These are phyloP conservation scores for Boeremia exigua DNA, from an alignment of 2,329 filamentous ascomycete genomes.

Conservation along the genomic window DNA sequence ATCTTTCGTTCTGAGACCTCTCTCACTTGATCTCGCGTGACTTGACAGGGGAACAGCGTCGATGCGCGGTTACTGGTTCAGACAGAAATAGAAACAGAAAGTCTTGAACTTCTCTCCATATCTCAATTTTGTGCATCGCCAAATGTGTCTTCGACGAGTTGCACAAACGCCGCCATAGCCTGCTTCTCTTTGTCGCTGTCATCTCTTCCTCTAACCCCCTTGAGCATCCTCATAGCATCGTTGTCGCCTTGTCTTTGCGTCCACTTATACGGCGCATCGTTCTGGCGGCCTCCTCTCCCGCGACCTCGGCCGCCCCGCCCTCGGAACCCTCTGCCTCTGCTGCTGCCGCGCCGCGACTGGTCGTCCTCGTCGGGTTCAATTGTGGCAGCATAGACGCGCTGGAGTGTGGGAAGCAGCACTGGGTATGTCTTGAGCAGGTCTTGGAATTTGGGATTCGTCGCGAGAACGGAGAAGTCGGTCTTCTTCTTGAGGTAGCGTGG, in stretches of 20 bases:
- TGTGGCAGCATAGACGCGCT: conserved; percentile 43
- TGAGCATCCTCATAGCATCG: conserved; percentile 38
- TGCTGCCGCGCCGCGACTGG: conserved; percentile 21
- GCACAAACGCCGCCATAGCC: conserved; percentile 51
- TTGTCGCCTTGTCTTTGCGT: conserved; percentile 41
- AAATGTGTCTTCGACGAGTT: conserved; percentile 35
- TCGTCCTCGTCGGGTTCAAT: conserved; percentile 42
- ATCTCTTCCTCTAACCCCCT: conserved; percentile 32
- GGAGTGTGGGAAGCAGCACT: conserved; percentile 31
- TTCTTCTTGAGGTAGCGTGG: conserved; percentile 42
- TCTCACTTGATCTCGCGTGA: neutral
- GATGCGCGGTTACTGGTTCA: neutral
- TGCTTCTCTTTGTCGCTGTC: conserved; percentile 43
- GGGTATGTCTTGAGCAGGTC: conserved; percentile 37
- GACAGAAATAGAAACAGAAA: neutral
- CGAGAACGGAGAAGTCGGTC: conserved; percentile 40
- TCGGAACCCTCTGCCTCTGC: conserved; percentile 23
- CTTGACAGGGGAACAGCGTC: no score
- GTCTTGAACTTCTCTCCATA: neutral
- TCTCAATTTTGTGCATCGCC: conserved; percentile 15
- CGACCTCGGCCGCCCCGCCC: conserved; percentile 22
- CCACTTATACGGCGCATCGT: conserved; percentile 26
- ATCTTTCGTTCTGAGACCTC: neutral
- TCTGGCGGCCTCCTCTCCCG: conserved; percentile 21
- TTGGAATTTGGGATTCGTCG: conserved; percentile 36